Conservation (phyloP, 129 eudicot genomes). For the Centella asiatica region DNA sequence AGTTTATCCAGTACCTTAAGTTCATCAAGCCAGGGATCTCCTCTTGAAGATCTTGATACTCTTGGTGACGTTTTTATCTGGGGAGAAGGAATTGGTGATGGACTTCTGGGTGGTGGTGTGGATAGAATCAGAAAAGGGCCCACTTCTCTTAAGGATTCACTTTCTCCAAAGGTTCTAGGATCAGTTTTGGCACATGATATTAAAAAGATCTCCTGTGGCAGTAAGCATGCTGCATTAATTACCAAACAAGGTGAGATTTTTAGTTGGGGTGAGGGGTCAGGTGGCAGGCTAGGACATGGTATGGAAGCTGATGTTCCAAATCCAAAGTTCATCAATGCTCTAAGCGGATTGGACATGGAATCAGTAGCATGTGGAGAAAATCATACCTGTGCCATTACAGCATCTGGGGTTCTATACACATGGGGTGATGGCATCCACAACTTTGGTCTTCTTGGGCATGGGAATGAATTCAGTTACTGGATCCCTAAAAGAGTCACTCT, state of each 20-base stretch:
- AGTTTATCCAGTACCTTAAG: constrained; percentile 48
- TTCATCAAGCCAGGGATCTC: constrained; percentile 41
- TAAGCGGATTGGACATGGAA: constrained; percentile 29
- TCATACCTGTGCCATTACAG: constrained; percentile 53
- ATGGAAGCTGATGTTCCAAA: constrained; percentile 36
- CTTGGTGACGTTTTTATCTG: constrained; percentile 50
- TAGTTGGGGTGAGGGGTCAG: constrained; percentile 78
- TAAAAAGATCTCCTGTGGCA: constrained; percentile 51
- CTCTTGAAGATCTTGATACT: constrained; percentile 35
- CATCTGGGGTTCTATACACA: constrained; percentile 48
- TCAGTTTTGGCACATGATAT: constrained; percentile 42
- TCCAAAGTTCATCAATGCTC: constrained; percentile 42
- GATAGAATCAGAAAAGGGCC: constrained; percentile 17
- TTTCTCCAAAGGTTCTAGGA: constrained; percentile 44
- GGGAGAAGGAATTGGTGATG: constrained; percentile 61
- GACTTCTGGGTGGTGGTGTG: constrained; percentile 44
- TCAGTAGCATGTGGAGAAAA: constrained; percentile 64
- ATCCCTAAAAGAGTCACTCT: constrained; percentile 43
- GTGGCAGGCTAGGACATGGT: constrained; percentile 76
- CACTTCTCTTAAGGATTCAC: constrained; percentile 30
- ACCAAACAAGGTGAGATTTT: constrained; percentile 54
- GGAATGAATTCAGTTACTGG: constrained; percentile 46
- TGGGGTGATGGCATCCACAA: constrained; percentile 65
- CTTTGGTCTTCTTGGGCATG: constrained; percentile 58
- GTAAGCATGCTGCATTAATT: constrained; percentile 47